Conservation (phyloP, 805 yeast species). For the Blastobotrys muscicola region DNA sequence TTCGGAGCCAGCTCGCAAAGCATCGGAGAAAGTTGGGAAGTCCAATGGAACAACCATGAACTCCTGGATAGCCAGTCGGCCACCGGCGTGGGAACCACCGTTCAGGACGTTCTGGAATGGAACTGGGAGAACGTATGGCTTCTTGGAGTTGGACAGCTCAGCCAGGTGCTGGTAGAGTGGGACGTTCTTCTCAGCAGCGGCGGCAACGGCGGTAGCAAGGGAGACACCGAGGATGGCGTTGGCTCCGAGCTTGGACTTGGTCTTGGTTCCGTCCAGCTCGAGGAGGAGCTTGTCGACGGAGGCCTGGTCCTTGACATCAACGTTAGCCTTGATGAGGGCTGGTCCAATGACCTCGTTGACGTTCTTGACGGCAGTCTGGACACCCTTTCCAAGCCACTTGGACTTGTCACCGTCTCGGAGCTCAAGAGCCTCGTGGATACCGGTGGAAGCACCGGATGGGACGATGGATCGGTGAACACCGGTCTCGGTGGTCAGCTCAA, state of each 20-base stretch:
- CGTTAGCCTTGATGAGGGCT: constrained; percentile 69
- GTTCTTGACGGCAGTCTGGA: constrained; percentile 89
- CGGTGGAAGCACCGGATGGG: constrained; percentile 99
- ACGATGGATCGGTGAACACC: constrained; percentile 96
- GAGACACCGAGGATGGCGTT: constrained; percentile 98
- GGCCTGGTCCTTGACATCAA: constrained; percentile 81
- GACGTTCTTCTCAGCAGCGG: constrained; percentile 89
- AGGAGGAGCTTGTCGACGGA: constrained; percentile 79
- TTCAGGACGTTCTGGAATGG: constrained; percentile 97
- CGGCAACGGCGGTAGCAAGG: constrained; percentile 94
- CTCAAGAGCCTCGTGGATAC: constrained; percentile 97
- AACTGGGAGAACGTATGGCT: constrained; percentile 92
- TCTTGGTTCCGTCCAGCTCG: constrained; percentile 90
- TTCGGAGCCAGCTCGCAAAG: constrained; percentile 93
- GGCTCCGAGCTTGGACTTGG: constrained; percentile 97
- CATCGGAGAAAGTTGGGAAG: constrained; percentile 87
- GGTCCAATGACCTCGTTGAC: constrained; percentile 94
- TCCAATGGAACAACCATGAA: constrained; percentile 97
- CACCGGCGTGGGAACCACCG: constrained; percentile 99
- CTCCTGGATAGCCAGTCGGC: constrained; percentile 98
- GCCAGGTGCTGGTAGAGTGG: constrained; percentile 92
- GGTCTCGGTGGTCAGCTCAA: constrained; percentile 83
- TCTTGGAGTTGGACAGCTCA: constrained; percentile 63
- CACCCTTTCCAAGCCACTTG: constrained; percentile 99
- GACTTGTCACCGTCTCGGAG: constrained; percentile 96